phyloP scores from a whole-genome alignment of 2,329 filamentous ascomycete genomes.

The Chaetomiaceae sp. region DNA sequence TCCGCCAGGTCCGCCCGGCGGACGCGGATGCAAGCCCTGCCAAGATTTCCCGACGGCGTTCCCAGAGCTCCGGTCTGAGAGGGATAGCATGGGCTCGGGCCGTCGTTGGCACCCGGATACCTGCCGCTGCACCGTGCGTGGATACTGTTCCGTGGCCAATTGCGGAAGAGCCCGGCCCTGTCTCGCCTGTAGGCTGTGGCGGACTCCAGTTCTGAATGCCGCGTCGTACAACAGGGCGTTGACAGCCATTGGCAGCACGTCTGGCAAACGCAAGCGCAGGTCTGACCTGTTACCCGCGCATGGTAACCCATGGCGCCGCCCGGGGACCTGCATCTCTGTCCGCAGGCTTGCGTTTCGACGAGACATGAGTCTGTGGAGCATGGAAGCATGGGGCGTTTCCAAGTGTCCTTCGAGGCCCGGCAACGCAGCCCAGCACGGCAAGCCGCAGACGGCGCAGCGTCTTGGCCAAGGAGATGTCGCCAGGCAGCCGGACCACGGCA shows the following conservation, averaged over 20 bases:
- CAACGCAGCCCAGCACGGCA: conserved; percentile 5
- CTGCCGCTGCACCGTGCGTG: conserved; percentile 12
- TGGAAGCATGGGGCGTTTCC: background rate
- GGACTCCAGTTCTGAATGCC: conserved; percentile 4
- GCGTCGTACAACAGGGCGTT: conserved; percentile 14
- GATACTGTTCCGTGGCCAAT: conserved; percentile 6
- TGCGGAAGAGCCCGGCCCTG: conserved; percentile 5
- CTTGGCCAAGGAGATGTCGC: conserved; percentile 9
- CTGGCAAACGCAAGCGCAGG: conserved; percentile 3
- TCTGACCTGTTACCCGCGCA: conserved; percentile 5
- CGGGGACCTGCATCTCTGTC: conserved; percentile 10
- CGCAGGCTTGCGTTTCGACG: conserved; percentile 5
- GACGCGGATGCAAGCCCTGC: background rate
- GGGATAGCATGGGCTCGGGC: conserved; percentile 11
- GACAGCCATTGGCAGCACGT: conserved; percentile 9
- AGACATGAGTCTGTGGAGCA: conserved; percentile 2
- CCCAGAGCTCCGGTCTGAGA: conserved; percentile 14
- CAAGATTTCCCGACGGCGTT: background rate
- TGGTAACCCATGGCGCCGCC: background rate
- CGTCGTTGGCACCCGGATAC: conserved; percentile 15
- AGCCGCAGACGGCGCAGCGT: conserved; percentile 5
- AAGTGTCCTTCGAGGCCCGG: background rate
- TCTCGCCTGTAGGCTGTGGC: conserved; percentile 1
- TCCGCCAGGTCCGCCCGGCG: background rate
- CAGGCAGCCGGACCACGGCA: conserved; percentile 2